These are phyloP conservation scores for Thozetella sp. DNA, from an alignment of 495 filamentous ascomycete species.

Conservation along the genomic window DNA sequence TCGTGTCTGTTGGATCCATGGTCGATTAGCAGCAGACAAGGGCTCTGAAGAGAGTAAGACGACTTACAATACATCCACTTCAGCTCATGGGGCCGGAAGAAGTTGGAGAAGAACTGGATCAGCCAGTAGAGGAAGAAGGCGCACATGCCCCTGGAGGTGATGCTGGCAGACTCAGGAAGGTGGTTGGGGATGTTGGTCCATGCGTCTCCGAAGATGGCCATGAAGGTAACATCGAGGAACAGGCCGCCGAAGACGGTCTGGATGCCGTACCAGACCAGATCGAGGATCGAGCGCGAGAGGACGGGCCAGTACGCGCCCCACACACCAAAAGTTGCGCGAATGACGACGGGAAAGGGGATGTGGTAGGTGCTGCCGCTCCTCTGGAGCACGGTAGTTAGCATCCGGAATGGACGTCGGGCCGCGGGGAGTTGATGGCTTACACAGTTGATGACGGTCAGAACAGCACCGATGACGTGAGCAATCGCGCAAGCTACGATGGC, in stretches of 20 bases:
- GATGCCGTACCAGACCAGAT: slow-evolving; percentile 34
- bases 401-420: not conserved
- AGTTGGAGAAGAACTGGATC: slow-evolving; percentile 39
- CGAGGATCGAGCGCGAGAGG: slow-evolving; percentile 24
- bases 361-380: slow-evolving; percentile 32
- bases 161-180: slow-evolving; percentile 33
- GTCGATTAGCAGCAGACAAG: too few species aligned
- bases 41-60: too few species aligned
- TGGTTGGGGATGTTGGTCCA: slow-evolving; percentile 37
- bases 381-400: not conserved
- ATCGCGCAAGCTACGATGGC: slow-evolving; percentile 41
- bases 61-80: slow-evolving; percentile 20
- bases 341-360: slow-evolving; percentile 34
- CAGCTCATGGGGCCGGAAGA: slow-evolving; percentile 24
- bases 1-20: too few species aligned
- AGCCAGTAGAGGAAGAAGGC: slow-evolving; percentile 48
- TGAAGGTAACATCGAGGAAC: slow-evolving; percentile 24
- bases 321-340: slow-evolving; percentile 34
- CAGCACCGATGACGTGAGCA: slow-evolving; percentile 36
- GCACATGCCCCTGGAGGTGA: slow-evolving; percentile 41
- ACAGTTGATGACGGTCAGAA: slow-evolving; percentile 43
- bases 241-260: slow-evolving; percentile 7
- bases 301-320: slow-evolving; percentile 34
- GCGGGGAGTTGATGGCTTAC: not conserved
- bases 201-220: slow-evolving; percentile 20